A percentile compares a stretch with the other conserved stretches of the same genome.
Conservation (phyloP, 768 basidiomycete species). For the Mrakia blollopis region DNA sequence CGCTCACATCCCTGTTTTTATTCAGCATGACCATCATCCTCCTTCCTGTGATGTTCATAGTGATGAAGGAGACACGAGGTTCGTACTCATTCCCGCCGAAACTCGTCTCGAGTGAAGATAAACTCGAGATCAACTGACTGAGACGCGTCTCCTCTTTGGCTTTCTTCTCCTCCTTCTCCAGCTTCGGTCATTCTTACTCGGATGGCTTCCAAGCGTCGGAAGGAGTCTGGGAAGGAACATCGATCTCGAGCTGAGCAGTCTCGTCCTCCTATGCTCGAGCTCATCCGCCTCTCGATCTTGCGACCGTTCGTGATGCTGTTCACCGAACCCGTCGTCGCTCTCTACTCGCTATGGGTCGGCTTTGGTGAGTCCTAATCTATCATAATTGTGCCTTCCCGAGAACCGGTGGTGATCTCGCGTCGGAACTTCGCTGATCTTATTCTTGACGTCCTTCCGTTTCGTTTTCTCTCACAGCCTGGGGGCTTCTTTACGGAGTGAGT, state of each 20-base stretch:
- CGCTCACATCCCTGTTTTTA: too few species aligned
- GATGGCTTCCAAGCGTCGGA: constrained; percentile 59
- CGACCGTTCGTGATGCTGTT: constrained; percentile 57
- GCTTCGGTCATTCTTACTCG: constrained; percentile 61
- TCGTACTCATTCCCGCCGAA: neutral
- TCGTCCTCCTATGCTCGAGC: constrained; percentile 51
- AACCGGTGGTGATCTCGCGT: too few species aligned
- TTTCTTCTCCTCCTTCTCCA: neutral
- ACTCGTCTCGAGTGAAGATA: neutral
- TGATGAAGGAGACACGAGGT: constrained; percentile 69
- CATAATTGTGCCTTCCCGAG: too few species aligned
- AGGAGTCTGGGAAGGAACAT: constrained; percentile 62
- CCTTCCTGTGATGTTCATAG: constrained; percentile 51
- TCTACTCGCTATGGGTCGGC: constrained; percentile 50
- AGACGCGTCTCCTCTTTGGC: neutral
- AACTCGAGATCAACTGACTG: neutral
- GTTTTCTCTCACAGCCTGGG: constrained; percentile 57
- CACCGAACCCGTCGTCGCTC: constrained; percentile 68
- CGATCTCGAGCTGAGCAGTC: constrained; percentile 63
- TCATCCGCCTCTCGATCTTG: constrained; percentile 66
- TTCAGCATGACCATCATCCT: constrained; percentile 41
- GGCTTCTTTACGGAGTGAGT: constrained; percentile 61
- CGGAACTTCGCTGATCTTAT: neutral
- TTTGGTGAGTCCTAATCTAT: constrained; percentile 56
- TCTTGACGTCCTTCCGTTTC: neutral